Base-by-base conservation (phyloP, 2,329 filamentous ascomycete species). In the Neofusicoccum ribis region DNA sequence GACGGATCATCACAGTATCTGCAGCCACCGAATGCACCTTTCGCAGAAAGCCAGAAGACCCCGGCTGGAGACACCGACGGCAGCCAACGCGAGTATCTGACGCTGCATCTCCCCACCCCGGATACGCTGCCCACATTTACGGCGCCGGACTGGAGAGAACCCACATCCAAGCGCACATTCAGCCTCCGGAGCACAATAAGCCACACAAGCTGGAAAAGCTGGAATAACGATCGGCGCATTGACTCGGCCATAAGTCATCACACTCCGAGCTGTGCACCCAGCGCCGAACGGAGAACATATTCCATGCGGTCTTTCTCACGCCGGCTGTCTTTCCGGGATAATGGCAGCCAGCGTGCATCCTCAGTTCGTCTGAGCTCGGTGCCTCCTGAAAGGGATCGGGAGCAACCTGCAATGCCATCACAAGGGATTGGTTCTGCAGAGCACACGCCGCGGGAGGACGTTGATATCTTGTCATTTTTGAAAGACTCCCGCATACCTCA, bases 131-230 rank as follows among this genome's bases (percentile, higher is more conserved):
- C 52, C 3, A 56, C 52, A 7, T 56, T 56, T 20, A 56, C 52
- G 14, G 52, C 52, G 3, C 36, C 12, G 20, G 52, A 56, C 20
- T 56, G 52, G 52, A 56, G 50, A 6, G 52, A 56, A 43, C 12
- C 20, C 11, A 56, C 52, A 7, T 31, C 52, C 2, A 56, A 43
- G 9, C 52, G 52, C 37, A 56, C 52, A n/a, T 56, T 56, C 20
- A 56, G 52, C n/a, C n/a, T 56, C 11, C 36, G 52, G 4, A 56
- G 52, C 15, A 56, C 36, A 41, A 56, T 56, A 23, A 56, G 52
- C 37, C 52, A 56, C 9, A 20, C 17, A 8, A 56, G 52, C 20
- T 56, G 52, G 52, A 56, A 56, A 14, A 56, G 52, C 20, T 56
- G 52, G 52, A 56, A 43, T 4, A 56, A 56, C 8, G 52, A 56